Conservation (phyloP, 495 filamentous ascomycete genomes). For the Podospora bellae-mahoneyi region DNA sequence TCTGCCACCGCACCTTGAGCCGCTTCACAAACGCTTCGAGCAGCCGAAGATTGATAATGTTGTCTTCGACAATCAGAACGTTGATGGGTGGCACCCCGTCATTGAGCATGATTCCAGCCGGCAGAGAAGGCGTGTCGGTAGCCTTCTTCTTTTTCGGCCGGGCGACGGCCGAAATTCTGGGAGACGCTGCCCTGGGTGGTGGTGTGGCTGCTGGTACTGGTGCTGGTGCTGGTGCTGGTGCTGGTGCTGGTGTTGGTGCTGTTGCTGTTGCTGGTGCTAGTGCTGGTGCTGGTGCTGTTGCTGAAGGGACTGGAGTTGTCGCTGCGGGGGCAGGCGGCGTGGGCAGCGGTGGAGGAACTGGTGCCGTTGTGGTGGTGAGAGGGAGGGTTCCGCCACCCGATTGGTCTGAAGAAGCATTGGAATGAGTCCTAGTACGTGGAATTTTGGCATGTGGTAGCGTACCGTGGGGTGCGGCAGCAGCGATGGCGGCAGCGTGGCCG, state of each 20-base stretch:
- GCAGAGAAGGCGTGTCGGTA: conserved; percentile 47
- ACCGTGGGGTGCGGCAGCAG: conserved; percentile 9
- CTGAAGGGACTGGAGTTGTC: conserved; percentile 10
- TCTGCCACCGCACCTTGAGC: conserved; percentile 96
- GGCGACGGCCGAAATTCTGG: conserved; percentile 41
- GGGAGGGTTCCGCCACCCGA: conserved; percentile 24
- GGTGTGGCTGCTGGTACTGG: conserved; percentile 46
- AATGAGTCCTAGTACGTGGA: conserved; percentile 32
- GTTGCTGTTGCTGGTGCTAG: conserved; percentile 38
- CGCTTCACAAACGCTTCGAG: conserved; percentile 95
- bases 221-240: not conserved
- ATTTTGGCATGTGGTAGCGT: not conserved
- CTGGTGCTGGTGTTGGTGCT: no score
- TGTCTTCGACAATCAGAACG: conserved; percentile 96
- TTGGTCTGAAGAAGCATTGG: conserved; percentile 49
- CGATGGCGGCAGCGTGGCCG: conserved; percentile 23
- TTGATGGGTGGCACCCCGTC: conserved; percentile 93
- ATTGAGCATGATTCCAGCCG: conserved; percentile 70
- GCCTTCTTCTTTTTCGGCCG: conserved; percentile 56
- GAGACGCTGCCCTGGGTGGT: conserved; percentile 59
- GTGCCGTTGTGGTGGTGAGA: conserved; percentile 36
- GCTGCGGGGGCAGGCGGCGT: conserved; percentile 43
- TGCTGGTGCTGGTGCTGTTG: conserved; percentile 52
- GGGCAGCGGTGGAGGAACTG: conserved; percentile 57
- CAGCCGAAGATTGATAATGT: conserved; percentile 91